Evolutionary conservation across 768 basidiomycete genomes (phyloP).

Genomic region (Rhizopogon salebrosus): DNA sequence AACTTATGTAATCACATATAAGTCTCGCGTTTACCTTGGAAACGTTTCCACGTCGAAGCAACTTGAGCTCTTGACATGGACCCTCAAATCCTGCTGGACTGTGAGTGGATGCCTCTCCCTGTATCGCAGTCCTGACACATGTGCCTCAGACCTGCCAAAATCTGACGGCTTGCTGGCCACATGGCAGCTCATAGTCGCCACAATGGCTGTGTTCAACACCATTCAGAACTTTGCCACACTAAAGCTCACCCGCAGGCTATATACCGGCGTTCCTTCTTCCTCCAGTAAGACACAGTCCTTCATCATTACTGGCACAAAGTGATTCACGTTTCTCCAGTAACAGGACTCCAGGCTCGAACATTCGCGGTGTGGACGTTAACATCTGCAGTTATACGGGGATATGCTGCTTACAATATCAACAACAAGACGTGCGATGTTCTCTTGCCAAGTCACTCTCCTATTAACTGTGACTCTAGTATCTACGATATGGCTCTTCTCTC

Average conservation of each 20-base stretch:
- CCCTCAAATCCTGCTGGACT: conserved; percentile 17
- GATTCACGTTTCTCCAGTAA: conserved; percentile 48
- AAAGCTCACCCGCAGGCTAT: conserved; percentile 73
- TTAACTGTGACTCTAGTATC: conserved; percentile 42
- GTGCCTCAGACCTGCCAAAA: conserved; percentile 52
- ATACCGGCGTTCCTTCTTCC: conserved; percentile 41
- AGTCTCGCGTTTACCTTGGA: too few species aligned
- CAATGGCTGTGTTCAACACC: conserved; percentile 80
- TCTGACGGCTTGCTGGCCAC: conserved; percentile 69
- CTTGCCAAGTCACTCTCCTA: conserved; percentile 7
- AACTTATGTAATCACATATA: conserved; percentile 20
- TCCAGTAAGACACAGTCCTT: conserved; percentile 28
- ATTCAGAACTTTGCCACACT: conserved; percentile 77
- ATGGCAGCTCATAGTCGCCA: conserved; percentile 84
- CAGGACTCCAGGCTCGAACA: conserved; percentile 78
- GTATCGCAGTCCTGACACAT: conserved; percentile 1
- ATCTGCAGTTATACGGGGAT: conserved; percentile 74
- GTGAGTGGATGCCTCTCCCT: conserved; percentile 5
- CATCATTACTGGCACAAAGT: not conserved
- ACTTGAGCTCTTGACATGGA: conserved; percentile 6
- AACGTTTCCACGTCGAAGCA: not conserved
- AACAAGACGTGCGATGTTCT: conserved; percentile 60
- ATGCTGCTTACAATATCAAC: conserved; percentile 87
- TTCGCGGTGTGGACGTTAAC: conserved; percentile 91
- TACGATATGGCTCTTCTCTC: conserved; percentile 87